Conservation (phyloP, 1,139 yeast species). For the Hemisphaericaspora lyxosophila region DNA sequence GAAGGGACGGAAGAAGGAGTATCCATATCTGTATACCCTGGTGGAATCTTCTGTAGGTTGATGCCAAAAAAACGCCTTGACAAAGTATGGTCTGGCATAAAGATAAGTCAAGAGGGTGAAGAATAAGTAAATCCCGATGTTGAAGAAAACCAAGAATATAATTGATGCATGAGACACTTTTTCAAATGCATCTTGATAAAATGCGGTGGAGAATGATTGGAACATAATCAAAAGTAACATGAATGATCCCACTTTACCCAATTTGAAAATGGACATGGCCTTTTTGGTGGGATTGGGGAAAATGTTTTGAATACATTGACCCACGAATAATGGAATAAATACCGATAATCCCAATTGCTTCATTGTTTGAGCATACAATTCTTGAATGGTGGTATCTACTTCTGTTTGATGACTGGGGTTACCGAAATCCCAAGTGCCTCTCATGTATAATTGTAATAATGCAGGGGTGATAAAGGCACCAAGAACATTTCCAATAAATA, state of each 20-base stretch:
- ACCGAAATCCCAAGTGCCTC: conserved; percentile 70
- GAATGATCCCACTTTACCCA: conserved; percentile 72
- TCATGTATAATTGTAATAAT: conserved; percentile 65
- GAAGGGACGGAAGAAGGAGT: conserved; percentile 57
- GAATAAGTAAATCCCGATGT: conserved; percentile 71
- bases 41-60: conserved; percentile 49
- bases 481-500: conserved; percentile 74
- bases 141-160: conserved; percentile 76
- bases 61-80: conserved; percentile 41
- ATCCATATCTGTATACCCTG: conserved; percentile 36
- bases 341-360: conserved; percentile 82
- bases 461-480: conserved; percentile 92
- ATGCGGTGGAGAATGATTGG: conserved; percentile 86
- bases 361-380: conserved; percentile 75
- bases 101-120: conserved; percentile 64
- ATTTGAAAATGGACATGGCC: conserved; percentile 55
- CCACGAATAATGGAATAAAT: conserved; percentile 83
- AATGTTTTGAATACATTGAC: conserved; percentile 74
- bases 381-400: conserved; percentile 47
- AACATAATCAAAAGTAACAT: conserved; percentile 80
- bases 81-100: conserved; percentile 61
- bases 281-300: conserved; percentile 65
- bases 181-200: conserved; percentile 75
- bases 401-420: conserved; percentile 61
- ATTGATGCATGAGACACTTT: conserved; percentile 67